Conservation (phyloP, 768 basidiomycete species). For the Amylocystis lapponica region DNA sequence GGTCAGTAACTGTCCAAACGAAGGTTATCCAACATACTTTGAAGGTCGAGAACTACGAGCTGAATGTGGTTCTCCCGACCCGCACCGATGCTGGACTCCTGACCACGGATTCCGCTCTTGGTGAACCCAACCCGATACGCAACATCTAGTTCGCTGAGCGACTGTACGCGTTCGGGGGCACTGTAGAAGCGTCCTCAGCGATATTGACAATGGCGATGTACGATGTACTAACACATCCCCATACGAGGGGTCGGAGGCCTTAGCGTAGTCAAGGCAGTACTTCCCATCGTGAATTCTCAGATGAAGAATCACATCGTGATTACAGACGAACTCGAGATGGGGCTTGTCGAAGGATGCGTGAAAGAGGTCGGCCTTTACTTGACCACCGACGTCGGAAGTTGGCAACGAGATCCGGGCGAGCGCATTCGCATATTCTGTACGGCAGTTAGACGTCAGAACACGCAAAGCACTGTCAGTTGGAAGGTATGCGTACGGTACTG, state of each 20-base stretch:
- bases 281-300: constrained; percentile 21
- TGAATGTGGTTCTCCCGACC: constrained; percentile 14
- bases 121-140: constrained; percentile 22
- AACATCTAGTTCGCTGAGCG: constrained; percentile 10
- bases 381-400: constrained; percentile 3
- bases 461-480: not conserved
- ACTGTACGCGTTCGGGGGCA: constrained; percentile 7
- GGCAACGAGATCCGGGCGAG: constrained; percentile 12
- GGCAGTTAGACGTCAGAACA: not conserved
- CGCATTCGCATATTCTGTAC: constrained; percentile 14
- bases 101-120: constrained; percentile 14
- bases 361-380: constrained; percentile 11
- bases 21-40: not conserved
- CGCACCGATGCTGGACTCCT: constrained; percentile 18
- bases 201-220: too few relatives aligned
- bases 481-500: constrained; percentile 13
- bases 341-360: constrained; percentile 19
- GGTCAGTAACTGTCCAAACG: not conserved
- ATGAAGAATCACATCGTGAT: constrained; percentile 26
- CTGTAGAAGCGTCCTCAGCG: too few relatives aligned
- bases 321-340: constrained; percentile 26
- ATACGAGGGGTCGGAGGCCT: constrained; percentile 5
- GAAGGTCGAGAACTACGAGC: constrained; percentile 15
- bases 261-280: constrained; percentile 17
- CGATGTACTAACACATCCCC: too few relatives aligned